Percentiles rank a stretch among this genome's conserved stretches.
Conservation (phyloP, 192 early-diverging fungal genomes). For the Pecoramyces ruminantium region DNA sequence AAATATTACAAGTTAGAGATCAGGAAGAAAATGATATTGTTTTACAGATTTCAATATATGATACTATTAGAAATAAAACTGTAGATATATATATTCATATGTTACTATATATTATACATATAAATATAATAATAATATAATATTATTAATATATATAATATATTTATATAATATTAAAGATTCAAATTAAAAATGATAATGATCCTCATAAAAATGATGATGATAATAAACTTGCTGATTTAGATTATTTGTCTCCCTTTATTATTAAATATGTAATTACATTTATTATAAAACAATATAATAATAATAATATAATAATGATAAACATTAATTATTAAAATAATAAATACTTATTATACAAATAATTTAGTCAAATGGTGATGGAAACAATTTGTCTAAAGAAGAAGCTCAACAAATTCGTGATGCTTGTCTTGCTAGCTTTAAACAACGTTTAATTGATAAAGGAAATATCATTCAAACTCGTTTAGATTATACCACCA, state of each 20-base stretch:
- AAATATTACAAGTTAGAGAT: conserved; percentile 22
- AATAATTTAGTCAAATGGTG: conserved; percentile 11
- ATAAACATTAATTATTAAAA: too few species aligned
- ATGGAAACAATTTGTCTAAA: conserved; percentile 13
- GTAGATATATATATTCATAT: conserved; percentile 8
- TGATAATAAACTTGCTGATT: conserved; percentile 22
- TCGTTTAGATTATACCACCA: conserved; percentile 29
- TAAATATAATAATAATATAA: too few species aligned
- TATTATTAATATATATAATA: too few species aligned
- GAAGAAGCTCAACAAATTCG: conserved; percentile 24
- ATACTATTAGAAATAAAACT: conserved; percentile 35
- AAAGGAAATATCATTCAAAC: conserved; percentile 39
- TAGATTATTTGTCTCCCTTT: conserved; percentile 41
- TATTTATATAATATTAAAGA: conserved; percentile 10
- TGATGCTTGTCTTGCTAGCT: conserved; percentile 26
- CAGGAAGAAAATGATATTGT: conserved; percentile 28
- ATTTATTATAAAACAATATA: too few species aligned
- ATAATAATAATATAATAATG: too few species aligned
- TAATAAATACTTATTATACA: too few species aligned
- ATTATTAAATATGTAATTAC: conserved; percentile 28
- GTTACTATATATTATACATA: background rate
- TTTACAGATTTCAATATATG: conserved; percentile 27
- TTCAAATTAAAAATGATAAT: conserved; percentile 15
- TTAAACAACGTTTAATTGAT: conserved; percentile 32
- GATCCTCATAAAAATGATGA: conserved; percentile 31